Evolutionary conservation across 768 basidiomycete genomes (phyloP).

Genomic region (Russula brevipes): DNA sequence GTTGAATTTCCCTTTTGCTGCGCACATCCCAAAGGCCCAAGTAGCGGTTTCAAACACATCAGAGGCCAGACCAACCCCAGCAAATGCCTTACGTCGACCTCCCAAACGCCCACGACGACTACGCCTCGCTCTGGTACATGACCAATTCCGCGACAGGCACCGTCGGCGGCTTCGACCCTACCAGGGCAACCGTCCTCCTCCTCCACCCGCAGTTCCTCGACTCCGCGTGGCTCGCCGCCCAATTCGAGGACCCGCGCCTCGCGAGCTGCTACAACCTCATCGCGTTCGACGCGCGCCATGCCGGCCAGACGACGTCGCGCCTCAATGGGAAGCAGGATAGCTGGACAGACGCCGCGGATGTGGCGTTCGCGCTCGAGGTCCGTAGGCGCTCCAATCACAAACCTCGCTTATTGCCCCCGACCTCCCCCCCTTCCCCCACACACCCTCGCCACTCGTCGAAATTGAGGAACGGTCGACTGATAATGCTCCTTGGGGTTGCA

Average conservation of each 20-base stretch:
- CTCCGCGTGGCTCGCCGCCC: conserved; percentile 27
- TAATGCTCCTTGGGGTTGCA: neutral
- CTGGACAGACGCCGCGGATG: conserved; percentile 31
- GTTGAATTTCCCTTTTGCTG: neutral
- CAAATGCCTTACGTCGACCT: conserved; percentile 27
- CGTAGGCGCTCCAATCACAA: neutral
- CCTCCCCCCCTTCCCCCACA: neutral
- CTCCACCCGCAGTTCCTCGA: conserved; percentile 30
- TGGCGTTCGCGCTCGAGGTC: conserved; percentile 27
- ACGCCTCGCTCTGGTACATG: conserved; percentile 29
- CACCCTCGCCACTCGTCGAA: no score
- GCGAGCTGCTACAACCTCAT: conserved; percentile 28
- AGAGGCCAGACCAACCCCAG: no score
- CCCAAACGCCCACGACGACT: conserved; percentile 19
- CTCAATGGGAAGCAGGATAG: conserved; percentile 26
- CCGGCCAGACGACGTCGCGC: conserved; percentile 23
- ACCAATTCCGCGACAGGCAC: conserved; percentile 28
- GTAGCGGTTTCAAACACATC: no score
- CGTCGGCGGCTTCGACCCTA: conserved; percentile 27
- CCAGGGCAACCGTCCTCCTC: conserved; percentile 28
- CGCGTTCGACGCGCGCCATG: conserved; percentile 28
- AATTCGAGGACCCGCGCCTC: conserved; percentile 30
- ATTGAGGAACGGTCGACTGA: neutral
- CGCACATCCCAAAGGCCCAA: no score
- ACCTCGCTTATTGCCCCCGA: no score